Evolutionary conservation across 2,329 filamentous ascomycete genomes (phyloP), one percentile per base, ranked within the genome.

Genomic region (Ascochyta rabiei): DNA sequence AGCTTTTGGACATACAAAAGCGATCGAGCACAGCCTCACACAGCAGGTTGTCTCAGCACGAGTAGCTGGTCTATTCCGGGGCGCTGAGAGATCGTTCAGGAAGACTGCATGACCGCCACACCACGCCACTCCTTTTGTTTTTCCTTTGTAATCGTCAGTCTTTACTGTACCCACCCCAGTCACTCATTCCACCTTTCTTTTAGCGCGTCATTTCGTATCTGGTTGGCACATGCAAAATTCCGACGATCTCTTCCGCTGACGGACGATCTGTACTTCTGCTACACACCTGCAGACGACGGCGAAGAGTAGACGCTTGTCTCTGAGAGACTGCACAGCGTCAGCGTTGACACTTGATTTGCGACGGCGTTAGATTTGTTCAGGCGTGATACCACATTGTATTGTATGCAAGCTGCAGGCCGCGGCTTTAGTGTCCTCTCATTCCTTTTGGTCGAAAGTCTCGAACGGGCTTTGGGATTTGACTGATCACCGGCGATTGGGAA

Each of bases 1-100:
- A 86, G 74, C 75, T 93, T 46, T 77, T 95, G 44, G 86, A 92
- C 44, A 81, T 93, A 41, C 67, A 67, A 31, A 74, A 73, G 56
- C 71, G 71, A 54, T 60, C 68, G 50, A 73, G 70, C 60, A 55
- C 61, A 51, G 55, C 63, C 26, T 70, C 72, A 46, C 66, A 65
- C 53, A 61, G 50, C 59, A 63, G 47, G 45, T 48, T 61, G 48
- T 56, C 62, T 15, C 63, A 66, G 55, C 50, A 65, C 26, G 61
- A 69, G 49, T 63, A 62, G 60, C 35, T 58, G 55, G 56, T 46
- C 41, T 44, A 48, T 56, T 59, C 43, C 57, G 42, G 42, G 57
- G 58, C 49, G 56, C 58, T 46, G 57, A 58, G 35, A 35, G 52
- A 57, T 45, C 30, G 48, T 56, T 45, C 28, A 56, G 57, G 59